Evolutionary conservation across 164 flowering plant species (phyloP), one percentile per base, ranked within the genome.

Genomic region (Kalanchoe fedtschenkoi): DNA sequence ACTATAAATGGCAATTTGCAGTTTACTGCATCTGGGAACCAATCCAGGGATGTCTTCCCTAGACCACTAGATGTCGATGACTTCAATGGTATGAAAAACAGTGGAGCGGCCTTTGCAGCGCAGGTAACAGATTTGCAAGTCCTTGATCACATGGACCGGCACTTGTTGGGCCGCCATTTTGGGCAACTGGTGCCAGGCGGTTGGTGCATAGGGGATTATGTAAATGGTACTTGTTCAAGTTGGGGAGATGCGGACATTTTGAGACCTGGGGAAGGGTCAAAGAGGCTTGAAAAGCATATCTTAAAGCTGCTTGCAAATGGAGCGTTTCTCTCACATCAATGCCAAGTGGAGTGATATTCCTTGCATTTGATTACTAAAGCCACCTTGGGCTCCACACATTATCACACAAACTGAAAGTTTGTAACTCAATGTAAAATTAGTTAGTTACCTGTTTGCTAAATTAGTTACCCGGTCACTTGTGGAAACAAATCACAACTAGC

Each of bases 61-160:
- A 73, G 58, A 14, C 39, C 28, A 10, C 86, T 92, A 15, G 71
- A 74, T 62, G 60, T 78, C 26, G 68, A 41, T 19, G 87, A 88
- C 65, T 80, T 83, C 42, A 70, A 79, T 34, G 65, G 61, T 26
- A 78, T 95, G 80, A 68, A 84, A 56, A 60, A 68, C 37, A 84
- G 91, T 68, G 97, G 99, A 46, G 86, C 95, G 30, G 91, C 88
- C 59, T 95, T 95, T 79, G 95, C 83, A 47, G 66, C 83, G 14
- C 65, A 61, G 34, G 81, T 95, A 35, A 4, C 7, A 19, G 72
- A 85, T 63, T 86, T 81, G 66, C 75, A 85, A 0, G 76, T 84
- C 42, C 96, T 90, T 43, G 93, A 87, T 66, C 86, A 60, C 43
- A 88, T 95, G 10, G 99, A 95, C 65, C 69, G n/a, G 34, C 85